A percentile compares a stretch with the other conserved stretches of the same genome.
These are phyloP conservation scores for Teunomyces tritomae DNA, from an alignment of 805 yeast species.

Conservation along the genomic window DNA sequence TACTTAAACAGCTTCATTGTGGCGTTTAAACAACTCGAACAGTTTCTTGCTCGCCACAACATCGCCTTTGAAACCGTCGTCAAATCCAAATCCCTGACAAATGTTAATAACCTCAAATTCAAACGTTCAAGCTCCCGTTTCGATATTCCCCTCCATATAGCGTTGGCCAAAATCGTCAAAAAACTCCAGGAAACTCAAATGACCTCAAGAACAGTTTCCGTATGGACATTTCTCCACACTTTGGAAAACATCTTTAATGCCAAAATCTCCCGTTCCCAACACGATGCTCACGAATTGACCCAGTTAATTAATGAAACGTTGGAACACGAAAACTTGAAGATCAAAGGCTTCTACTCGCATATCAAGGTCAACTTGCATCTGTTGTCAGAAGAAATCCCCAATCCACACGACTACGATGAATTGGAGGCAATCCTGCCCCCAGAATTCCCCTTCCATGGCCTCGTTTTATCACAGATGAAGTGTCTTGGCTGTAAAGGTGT, in stretches of 20 bases:
- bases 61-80: constrained; percentile 17
- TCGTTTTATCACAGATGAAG: constrained; percentile 59
- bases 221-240: constrained; percentile 74
- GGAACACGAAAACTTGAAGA: constrained; percentile 55
- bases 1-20: constrained; percentile 49
- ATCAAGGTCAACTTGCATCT: constrained; percentile 8
- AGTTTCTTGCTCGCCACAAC: constrained; percentile 14
- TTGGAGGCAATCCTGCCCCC: constrained; percentile 40
- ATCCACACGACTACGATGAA: constrained; percentile 8
- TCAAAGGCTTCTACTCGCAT: constrained; percentile 32
- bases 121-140: constrained; percentile 17
- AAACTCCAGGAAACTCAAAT: constrained; percentile 64
- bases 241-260: constrained; percentile 73
- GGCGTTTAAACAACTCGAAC: constrained; percentile 21
- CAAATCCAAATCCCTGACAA: background rate
- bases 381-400: constrained; percentile 4
- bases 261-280: constrained; percentile 76
- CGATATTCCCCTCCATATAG: constrained; percentile 53
- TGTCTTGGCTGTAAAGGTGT: constrained; percentile 66
- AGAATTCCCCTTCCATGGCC: constrained; percentile 72
- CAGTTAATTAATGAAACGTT: constrained; percentile 79
- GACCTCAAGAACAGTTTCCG: constrained; percentile 55
- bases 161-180: constrained; percentile 49
- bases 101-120: constrained; percentile 11
- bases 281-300: constrained; percentile 92